Evolutionary conservation across 2,329 filamentous ascomycete genomes (phyloP), one percentile per base, ranked within the genome.

Genomic region (Mariannaea sp.): DNA sequence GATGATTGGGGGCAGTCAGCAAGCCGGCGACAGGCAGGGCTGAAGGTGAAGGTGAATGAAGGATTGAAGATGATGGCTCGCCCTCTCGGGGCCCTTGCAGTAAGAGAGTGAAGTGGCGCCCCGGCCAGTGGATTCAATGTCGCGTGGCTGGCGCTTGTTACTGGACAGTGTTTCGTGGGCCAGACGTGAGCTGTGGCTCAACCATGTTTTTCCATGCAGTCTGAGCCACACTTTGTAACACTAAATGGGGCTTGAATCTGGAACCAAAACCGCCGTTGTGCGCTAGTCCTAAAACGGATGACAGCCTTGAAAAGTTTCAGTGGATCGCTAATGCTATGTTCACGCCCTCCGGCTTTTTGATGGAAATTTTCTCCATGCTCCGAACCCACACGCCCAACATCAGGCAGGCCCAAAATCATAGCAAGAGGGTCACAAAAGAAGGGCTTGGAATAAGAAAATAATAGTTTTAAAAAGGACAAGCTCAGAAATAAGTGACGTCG

Each of bases 241-340:
- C n/a, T n/a, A n/a, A n/a, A n/a, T n/a, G 45, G 46, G 49, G 51
- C 32, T 38, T 17, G 46, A 22, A 40, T 38, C 49, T 49, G 55
- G 38, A 54, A 19, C 29, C 40, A 55, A 51, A 50, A 53, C 61
- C 58, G 61, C 61, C 57, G 57, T 44, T 24, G 39, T 22, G 24
- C 50, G 49, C 62, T 65, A 65, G 45, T 39, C 62, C 62, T 10
- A 50, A 16, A 49, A 17, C 46, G 45, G 60, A n/a, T 10, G n/a
- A 55, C 22, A 10, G 36, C 44, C 45, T 46, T 10, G 12, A 27
- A 30, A 4, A 32, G 13, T 32, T 20, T 47, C 35, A 43, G 38
- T 27, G 49, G 50, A 50, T 47, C 38, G 49, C 55, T 60, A 24
- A 45, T 24, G n/a, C n/a, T 45, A 62, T 48, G 38, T 39, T 38